Conservation (phyloP, 352 stramenopile genomes). For the Hyaloperonospora arabidopsidis region DNA sequence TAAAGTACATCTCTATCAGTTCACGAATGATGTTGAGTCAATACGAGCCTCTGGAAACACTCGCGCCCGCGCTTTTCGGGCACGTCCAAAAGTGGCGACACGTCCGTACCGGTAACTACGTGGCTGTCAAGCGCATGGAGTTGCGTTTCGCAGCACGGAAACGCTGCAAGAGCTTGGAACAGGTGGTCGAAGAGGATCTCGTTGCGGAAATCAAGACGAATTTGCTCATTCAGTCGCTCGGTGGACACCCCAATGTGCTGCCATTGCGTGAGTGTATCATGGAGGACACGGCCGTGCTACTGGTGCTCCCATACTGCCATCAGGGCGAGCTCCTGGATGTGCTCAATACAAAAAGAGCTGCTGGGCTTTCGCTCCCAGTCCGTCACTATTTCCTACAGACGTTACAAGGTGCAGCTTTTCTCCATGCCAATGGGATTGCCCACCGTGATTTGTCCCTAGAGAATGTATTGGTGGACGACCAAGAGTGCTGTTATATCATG, state of each 20-base stretch:
- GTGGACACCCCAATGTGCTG: constrained; percentile 65
- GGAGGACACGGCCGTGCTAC: constrained; percentile 48
- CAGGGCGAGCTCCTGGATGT: constrained; percentile 64
- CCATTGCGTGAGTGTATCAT: constrained; percentile 57
- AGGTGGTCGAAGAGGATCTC: constrained; percentile 56
- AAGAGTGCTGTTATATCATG: constrained; percentile 62
- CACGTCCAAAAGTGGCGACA: constrained; percentile 60
- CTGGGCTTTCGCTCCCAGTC: constrained; percentile 24
- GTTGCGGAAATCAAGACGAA: constrained; percentile 66
- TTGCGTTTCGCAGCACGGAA: constrained; percentile 40
- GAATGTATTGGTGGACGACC: constrained; percentile 67
- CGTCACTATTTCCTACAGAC: constrained; percentile 67
- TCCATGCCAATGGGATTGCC: constrained; percentile 66
- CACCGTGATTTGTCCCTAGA: constrained; percentile 79
- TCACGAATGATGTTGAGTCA: constrained; percentile 15
- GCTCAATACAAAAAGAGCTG: constrained; percentile 42
- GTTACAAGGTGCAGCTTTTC: constrained; percentile 49
- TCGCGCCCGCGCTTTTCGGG: constrained; percentile 67
- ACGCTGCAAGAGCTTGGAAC: constrained; percentile 41
- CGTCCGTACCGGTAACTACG: constrained; percentile 36
- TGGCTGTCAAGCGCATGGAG: constrained; percentile 80
- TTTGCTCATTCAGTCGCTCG: constrained; percentile 44
- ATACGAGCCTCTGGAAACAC: constrained; percentile 54
- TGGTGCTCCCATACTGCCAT: constrained; percentile 65
- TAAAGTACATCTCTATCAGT: no score